Evolutionary conservation across 306 rosid species (phyloP).

Genomic region (Corylus avellana): DNA sequence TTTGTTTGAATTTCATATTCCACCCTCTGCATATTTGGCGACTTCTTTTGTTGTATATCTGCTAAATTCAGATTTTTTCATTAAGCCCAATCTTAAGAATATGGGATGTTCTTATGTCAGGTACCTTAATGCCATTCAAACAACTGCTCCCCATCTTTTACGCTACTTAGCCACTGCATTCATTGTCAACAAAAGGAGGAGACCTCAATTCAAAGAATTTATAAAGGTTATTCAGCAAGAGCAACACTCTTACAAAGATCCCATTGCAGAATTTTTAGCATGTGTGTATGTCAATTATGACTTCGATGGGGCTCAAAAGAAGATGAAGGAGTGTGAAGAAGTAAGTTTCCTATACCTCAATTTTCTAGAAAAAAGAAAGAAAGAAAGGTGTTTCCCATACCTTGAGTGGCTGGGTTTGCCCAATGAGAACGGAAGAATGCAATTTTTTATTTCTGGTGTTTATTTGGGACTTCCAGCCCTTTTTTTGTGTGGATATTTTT

Average conservation of each 20-base stretch:
- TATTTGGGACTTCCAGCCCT: background rate
- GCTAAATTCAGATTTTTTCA: background rate
- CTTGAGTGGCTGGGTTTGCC: background rate
- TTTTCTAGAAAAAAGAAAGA: background rate
- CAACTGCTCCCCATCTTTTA: conserved; percentile 92
- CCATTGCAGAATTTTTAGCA: conserved; percentile 89
- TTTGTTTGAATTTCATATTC: background rate
- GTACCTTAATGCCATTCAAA: conserved; percentile 94
- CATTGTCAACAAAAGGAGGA: conserved; percentile 91
- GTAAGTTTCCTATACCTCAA: conserved; percentile 49
- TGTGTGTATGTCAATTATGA: conserved; percentile 90
- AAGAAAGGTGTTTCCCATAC: background rate
- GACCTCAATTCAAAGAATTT: conserved; percentile 94
- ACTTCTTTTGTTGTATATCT: background rate
- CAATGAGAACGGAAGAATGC: background rate
- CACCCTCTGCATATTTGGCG: background rate
- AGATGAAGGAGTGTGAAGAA: conserved; percentile 97
- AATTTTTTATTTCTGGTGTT: background rate
- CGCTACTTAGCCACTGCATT: conserved; percentile 96
- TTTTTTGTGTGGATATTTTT: too few species aligned
- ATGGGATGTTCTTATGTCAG: conserved; percentile 40
- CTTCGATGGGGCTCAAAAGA: conserved; percentile 93
- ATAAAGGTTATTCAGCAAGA: conserved; percentile 94
- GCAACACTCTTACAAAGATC: conserved; percentile 81
- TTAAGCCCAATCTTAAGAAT: conserved; percentile 7